Base-by-base conservation (phyloP, 2,329 filamentous ascomycete genomes). In the Leptographium wingfieldii region DNA sequence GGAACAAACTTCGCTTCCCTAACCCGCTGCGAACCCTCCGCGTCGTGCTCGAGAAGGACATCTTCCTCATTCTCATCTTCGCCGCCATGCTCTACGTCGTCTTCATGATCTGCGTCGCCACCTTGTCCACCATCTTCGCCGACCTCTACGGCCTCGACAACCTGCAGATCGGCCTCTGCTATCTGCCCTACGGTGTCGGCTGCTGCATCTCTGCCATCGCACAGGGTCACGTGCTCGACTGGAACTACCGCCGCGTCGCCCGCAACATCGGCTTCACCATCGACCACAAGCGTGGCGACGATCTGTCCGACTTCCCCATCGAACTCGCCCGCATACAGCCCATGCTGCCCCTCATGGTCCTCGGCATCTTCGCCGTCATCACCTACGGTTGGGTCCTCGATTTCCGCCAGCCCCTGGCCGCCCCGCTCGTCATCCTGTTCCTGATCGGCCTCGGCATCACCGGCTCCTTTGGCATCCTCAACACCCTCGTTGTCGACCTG, bases 161-260 rank as follows among this genome's bases (percentile, higher is more conserved):
- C 52, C 69, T 82, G 14, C 71, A 79, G 63, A 73, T 80, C 33
- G 80, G 80, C 3, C 71, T 83, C 3, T 80, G 80, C 63, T 82
- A 78, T 65, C 71, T 83, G 14, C 79, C 80, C 0, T 78, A 81
- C 57, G 80, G 80, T 0, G 66, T 76, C 2, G 78, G 78, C 3
- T 80, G 77, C 60, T 77, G 73, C 48, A 61, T 75, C 11, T 74
- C 79, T 1, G 75, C 78, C 14, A 65, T 82, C 31, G 68, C 70
- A n/a, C 80, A 82, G 62, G 86, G 88, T 5, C 77, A 77, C 63
- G 67, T 82, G 6, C 72, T 81, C 55, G 80, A 83, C 70, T 84
- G 81, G 77, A 91, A 91, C 69, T 95, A 88, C 69, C 78, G 83
- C 7, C 80, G 86, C 48, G 79, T 84, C 55, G 87, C 88, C 1